A percentile compares a stretch with the other conserved stretches of the same genome.
Conservation (phyloP, 1,139 yeast genomes). For the Hyphopichia khmerensis region DNA sequence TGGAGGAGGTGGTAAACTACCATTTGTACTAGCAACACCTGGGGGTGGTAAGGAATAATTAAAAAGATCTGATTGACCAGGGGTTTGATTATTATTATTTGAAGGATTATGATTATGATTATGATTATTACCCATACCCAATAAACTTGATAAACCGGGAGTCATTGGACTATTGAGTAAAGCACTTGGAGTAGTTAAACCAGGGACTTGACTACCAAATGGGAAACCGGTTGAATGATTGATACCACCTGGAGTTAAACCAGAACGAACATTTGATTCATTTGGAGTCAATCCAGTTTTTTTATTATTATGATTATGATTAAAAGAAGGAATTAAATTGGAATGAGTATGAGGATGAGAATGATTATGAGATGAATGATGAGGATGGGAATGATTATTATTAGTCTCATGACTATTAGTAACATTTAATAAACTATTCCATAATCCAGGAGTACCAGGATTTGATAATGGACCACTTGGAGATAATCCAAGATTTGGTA, state of each 20-base stretch:
- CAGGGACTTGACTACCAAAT: constrained; percentile 36
- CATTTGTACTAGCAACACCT: neutral
- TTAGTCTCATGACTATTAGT: constrained; percentile 20
- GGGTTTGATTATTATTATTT: constrained; percentile 4
- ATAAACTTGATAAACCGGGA: constrained; percentile 44
- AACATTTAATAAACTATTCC: constrained; percentile 46
- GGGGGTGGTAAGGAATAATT: neutral
- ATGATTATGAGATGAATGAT: constrained; percentile 2
- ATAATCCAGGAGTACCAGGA: constrained; percentile 54
- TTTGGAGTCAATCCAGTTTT: constrained; percentile 70
- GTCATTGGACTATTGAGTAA: constrained; percentile 45
- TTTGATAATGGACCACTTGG: constrained; percentile 35
- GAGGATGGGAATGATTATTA: neutral
- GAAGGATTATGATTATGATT: constrained; percentile 4
- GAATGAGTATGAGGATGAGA: constrained; percentile 5
- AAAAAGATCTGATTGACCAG: neutral
- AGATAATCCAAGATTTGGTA: constrained; percentile 55
- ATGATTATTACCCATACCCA: constrained; percentile 23
- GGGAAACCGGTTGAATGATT: constrained; percentile 26
- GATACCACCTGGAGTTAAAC: constrained; percentile 52
- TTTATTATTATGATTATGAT: constrained; percentile 13
- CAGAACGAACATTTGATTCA: constrained; percentile 64
- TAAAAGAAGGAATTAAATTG: constrained; percentile 6
- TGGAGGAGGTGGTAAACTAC: neutral
- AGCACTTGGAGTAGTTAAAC: constrained; percentile 46